phyloP scores from a whole-genome alignment of 345 rosid genomes.

The Moringa oleifera region DNA sequence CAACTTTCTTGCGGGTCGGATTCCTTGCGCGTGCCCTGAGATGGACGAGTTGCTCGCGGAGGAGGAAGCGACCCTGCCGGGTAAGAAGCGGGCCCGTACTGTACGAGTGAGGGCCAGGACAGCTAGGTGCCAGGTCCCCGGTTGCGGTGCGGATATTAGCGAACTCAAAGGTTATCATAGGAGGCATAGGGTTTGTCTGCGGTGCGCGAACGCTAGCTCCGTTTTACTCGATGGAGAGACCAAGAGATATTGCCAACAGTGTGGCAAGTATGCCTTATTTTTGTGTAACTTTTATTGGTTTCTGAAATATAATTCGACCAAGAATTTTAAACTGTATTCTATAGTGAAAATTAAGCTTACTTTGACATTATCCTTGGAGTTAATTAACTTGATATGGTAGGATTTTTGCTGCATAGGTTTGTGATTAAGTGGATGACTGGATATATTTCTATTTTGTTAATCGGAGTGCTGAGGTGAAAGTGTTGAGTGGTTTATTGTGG shows the following conservation, averaged over 20 bases:
- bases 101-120: constrained; percentile 28
- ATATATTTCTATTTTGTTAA: no score
- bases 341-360: no score
- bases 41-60: constrained; percentile 57
- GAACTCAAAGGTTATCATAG: constrained; percentile 92
- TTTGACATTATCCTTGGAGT: no score
- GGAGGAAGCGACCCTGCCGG: constrained; percentile 42
- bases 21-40: constrained; percentile 95
- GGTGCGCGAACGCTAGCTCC: constrained; percentile 63
- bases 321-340: no score
- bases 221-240: constrained; percentile 61
- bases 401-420: no score
- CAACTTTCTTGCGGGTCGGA: constrained; percentile 72
- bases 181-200: constrained; percentile 83
- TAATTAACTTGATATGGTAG: no score
- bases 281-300: background rate
- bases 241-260: constrained; percentile 98
- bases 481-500: no score
- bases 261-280: constrained; percentile 65
- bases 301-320: background rate
- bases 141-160: constrained; percentile 75
- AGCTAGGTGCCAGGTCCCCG: constrained; percentile 70
- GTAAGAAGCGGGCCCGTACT: constrained; percentile 53
- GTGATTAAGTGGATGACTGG: no score
- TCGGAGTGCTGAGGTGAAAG: no score